These are phyloP conservation scores for Verbascum thapsus DNA, from an alignment of 257 asterid genomes.

Conservation along the genomic window DNA sequence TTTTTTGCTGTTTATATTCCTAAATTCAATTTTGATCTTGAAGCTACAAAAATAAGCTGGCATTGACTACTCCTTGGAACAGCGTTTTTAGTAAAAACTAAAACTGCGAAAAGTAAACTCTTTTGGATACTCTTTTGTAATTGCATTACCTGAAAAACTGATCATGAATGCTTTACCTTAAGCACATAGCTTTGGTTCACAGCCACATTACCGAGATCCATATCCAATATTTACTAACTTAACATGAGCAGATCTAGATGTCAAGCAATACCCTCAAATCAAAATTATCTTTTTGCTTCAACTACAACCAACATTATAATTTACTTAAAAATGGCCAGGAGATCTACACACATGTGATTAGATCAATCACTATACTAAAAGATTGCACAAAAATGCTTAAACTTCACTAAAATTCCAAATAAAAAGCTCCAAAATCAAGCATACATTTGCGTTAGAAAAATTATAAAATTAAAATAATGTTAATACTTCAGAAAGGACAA, in stretches of 20 bases:
- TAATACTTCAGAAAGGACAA: no score
- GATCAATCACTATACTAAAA: slow-evolving; percentile 21
- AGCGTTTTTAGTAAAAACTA: not conserved
- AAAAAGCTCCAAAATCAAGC: slow-evolving; percentile 27
- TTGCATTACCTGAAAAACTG: not conserved
- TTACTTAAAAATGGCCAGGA: slow-evolving; percentile 11
- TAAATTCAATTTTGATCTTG: not conserved
- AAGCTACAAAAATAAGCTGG: not conserved
- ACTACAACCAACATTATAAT: slow-evolving; percentile 21
- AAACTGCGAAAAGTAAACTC: not conserved
- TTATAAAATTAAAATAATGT: no score
- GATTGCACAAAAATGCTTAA: slow-evolving; percentile 23
- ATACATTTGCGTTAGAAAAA: no score
- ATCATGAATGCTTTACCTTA: no score
- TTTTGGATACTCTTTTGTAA: slow-evolving; percentile 4
- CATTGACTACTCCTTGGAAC: not conserved
- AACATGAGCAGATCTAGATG: slow-evolving; percentile 37
- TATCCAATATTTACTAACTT: slow-evolving; percentile 8
- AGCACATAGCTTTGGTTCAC: slow-evolving; percentile 32
- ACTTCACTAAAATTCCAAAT: slow-evolving; percentile 22
- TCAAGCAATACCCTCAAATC: not conserved
- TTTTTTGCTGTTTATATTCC: not conserved
- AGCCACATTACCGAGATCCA: slow-evolving; percentile 33
- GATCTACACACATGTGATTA: slow-evolving; percentile 15
- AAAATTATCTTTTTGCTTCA: slow-evolving; percentile 23